phyloP scores from a whole-genome alignment of 352 stramenopile genomes.

The Phytophthora agathidicida region DNA sequence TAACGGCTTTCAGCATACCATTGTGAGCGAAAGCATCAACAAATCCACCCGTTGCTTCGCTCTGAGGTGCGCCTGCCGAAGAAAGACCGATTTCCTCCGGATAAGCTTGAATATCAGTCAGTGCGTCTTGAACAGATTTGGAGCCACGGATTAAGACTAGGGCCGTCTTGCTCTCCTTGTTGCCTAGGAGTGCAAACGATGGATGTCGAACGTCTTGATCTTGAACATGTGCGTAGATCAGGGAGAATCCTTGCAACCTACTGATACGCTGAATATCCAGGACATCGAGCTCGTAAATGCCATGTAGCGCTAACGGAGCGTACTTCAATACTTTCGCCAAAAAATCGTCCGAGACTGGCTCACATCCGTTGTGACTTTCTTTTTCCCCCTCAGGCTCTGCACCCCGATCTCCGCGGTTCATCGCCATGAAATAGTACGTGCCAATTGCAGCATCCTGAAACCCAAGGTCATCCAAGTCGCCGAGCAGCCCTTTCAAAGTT shows the following conservation, averaged over 20 bases:
- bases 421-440: constrained; percentile 91
- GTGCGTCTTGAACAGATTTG: constrained; percentile 86
- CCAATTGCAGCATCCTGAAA: constrained; percentile 88
- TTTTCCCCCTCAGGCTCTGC: constrained; percentile 69
- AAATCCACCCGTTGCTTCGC: constrained; percentile 67
- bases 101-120: constrained; percentile 87
- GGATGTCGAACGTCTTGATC: constrained; percentile 81
- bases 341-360: constrained; percentile 70
- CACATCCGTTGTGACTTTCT: constrained; percentile 59
- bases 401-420: constrained; percentile 84
- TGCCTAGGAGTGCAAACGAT: constrained; percentile 80
- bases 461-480: constrained; percentile 77
- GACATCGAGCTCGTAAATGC: constrained; percentile 86
- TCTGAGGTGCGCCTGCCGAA: constrained; percentile 39
- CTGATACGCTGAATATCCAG: constrained; percentile 87
- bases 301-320: constrained; percentile 78
- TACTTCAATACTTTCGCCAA: constrained; percentile 77
- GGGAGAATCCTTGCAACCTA: constrained; percentile 73
- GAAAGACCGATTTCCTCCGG: constrained; percentile 74
- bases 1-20: constrained; percentile 85
- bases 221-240: constrained; percentile 87
- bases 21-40: constrained; percentile 89
- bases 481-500: constrained; percentile 82
- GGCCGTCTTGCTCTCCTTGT: constrained; percentile 81
- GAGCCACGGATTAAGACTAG: constrained; percentile 83